A percentile compares a stretch with the other conserved stretches of the same genome.
phyloP scores from a whole-genome alignment of 345 rosid genomes.

The Clausena lansium region DNA sequence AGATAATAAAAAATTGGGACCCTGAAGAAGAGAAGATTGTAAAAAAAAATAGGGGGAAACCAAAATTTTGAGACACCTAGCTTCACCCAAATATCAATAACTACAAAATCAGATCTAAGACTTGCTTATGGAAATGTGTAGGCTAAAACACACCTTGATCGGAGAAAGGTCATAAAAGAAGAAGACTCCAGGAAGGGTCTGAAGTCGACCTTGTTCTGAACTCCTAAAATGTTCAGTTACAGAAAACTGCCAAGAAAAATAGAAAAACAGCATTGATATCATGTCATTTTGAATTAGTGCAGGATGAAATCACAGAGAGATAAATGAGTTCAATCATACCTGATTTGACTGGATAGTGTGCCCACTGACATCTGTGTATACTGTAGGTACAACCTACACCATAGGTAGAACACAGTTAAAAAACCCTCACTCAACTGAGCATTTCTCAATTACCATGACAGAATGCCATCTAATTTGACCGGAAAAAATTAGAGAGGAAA shows the following conservation, averaged over 20 bases:
- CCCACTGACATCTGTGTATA: constrained; percentile 75
- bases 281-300: constrained; percentile 15
- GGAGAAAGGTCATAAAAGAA: constrained; percentile 99
- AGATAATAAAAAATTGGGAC: neutral
- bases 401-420: neutral
- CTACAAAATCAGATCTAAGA: neutral
- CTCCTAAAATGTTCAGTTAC: constrained; percentile 86
- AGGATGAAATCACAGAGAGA: constrained; percentile 5
- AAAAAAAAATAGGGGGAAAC: neutral
- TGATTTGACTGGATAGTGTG: constrained; percentile 87
- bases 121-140: neutral
- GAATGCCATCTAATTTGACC: neutral
- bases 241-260: constrained; percentile 58
- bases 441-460: neutral
- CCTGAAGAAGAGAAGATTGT: neutral
- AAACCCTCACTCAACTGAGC: neutral
- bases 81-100: neutral
- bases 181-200: constrained; percentile 85
- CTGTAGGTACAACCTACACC: constrained; percentile 87
- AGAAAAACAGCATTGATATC: neutral
- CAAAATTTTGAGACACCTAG: neutral
- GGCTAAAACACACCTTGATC: constrained; percentile 59
- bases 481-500: neutral
- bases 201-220: constrained; percentile 60
- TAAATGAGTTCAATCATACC: constrained; percentile 32